phyloP scores from a whole-genome alignment of 352 stramenopile species.

The Globisporangium iwayamae region DNA sequence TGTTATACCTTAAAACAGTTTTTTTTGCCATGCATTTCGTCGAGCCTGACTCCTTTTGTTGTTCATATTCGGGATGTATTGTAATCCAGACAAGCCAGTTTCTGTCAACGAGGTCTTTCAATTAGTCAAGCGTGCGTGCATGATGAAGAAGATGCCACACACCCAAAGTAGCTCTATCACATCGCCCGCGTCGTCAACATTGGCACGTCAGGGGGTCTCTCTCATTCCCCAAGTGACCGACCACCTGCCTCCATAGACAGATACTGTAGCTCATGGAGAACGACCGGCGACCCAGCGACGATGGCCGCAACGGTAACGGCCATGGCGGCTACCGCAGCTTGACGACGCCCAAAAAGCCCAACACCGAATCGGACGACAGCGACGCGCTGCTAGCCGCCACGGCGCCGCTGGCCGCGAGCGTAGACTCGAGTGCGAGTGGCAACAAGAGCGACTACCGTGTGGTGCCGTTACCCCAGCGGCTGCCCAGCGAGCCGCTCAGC shows the following conservation, averaged over 20 bases:
- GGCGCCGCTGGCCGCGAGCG: background rate
- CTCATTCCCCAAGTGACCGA: background rate
- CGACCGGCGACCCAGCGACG: background rate
- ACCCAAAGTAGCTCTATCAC: too few species aligned
- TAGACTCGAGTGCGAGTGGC: background rate
- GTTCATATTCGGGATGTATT: background rate
- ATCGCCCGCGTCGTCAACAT: too few species aligned
- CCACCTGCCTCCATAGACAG: too few species aligned
- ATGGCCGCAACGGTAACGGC: background rate
- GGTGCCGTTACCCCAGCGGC: constrained; percentile 40
- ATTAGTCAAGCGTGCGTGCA: too few species aligned
- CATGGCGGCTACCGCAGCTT: background rate
- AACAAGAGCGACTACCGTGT: constrained; percentile 40
- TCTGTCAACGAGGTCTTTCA: too few species aligned
- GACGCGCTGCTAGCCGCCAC: background rate
- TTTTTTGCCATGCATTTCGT: background rate
- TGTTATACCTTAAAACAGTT: too few species aligned
- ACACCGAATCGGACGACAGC: background rate
- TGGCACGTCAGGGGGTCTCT: background rate
- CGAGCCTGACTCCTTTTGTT: too few species aligned
- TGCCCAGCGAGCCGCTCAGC: constrained; percentile 12
- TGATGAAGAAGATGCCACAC: too few species aligned
- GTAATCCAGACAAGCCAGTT: constrained; percentile 1
- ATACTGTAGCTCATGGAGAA: background rate
- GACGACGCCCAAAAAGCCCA: constrained; percentile 6